A percentile compares a stretch with the other conserved stretches of the same genome.
These are phyloP conservation scores for Lecanosticta acicola DNA, from an alignment of 2,329 filamentous ascomycete species.

Conservation along the genomic window DNA sequence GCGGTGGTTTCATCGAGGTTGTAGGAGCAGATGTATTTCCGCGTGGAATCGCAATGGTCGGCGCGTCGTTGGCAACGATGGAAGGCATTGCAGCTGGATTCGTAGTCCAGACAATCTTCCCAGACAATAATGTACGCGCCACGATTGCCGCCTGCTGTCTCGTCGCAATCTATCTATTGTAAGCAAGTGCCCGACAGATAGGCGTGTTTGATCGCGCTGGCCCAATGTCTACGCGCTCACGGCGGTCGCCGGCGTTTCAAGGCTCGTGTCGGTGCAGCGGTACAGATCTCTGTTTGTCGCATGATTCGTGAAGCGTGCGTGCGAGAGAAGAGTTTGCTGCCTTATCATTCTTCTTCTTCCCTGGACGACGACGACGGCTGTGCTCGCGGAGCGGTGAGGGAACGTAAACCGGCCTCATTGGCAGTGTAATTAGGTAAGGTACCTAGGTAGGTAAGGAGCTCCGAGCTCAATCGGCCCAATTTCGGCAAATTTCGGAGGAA, in stretches of 20 bases:
- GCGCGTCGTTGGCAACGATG: not conserved
- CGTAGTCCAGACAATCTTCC: no score
- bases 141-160: not conserved
- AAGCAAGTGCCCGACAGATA: not conserved
- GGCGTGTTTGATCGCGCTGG: not conserved
- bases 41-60: not conserved
- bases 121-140: no score
- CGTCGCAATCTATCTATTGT: not conserved
- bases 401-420: no score
- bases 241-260: slow-evolving; percentile 12
- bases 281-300: not conserved
- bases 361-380: no score
- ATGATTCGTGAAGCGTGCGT: not conserved
- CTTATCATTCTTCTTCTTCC: no score
- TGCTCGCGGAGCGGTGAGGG: no score
- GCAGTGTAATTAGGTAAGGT: no score
- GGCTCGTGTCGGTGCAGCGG: not conserved
- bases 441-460: no score
- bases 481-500: no score
- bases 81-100: not conserved
- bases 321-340: not conserved
- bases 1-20: slow-evolving; percentile 1
- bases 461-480: no score
- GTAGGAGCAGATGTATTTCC: not conserved
- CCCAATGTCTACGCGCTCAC: slow-evolving; percentile 6